A percentile compares a stretch with the other conserved stretches of the same genome.
Conservation (phyloP, 495 filamentous ascomycete genomes). For the Neurospora sp. region DNA sequence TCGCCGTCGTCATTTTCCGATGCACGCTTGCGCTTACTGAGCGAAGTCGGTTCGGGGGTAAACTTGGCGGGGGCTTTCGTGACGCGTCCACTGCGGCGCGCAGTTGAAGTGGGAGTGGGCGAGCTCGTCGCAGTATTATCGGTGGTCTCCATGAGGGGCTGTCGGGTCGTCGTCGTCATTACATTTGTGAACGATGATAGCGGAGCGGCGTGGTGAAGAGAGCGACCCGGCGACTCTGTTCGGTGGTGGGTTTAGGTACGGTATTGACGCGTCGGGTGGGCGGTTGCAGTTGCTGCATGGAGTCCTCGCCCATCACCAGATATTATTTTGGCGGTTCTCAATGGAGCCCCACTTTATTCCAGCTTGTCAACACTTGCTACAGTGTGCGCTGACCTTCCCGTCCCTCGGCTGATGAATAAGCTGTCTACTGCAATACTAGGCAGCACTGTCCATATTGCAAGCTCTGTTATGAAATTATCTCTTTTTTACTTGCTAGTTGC, state of each 20-base stretch:
- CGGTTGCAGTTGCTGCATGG: slow-evolving; percentile 1
- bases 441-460: background rate
- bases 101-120: slow-evolving; percentile 30
- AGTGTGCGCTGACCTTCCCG: background rate
- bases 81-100: slow-evolving; percentile 72
- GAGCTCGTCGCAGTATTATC: slow-evolving; percentile 40
- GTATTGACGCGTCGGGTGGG: slow-evolving; percentile 23
- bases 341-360: background rate
- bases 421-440: background rate
- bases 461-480: background rate
- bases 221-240: slow-evolving; percentile 6
- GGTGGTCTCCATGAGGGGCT: slow-evolving; percentile 41
- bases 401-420: background rate
- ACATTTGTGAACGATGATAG: slow-evolving; percentile 19
- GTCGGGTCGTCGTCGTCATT: slow-evolving; percentile 20
- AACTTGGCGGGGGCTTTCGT: slow-evolving; percentile 63
- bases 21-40: slow-evolving; percentile 46
- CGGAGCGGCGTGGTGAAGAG: slow-evolving; percentile 1
- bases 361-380: background rate
- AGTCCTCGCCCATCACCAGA: slow-evolving; percentile 13
- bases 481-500: background rate
- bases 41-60: slow-evolving; percentile 34
- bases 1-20: slow-evolving; percentile 38
- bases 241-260: slow-evolving; percentile 3
- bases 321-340: slow-evolving; percentile 19